A percentile compares a stretch with the other conserved stretches of the same genome.
phyloP scores from a whole-genome alignment of 352 stramenopile species.

The Globisporangium iwayamae region DNA sequence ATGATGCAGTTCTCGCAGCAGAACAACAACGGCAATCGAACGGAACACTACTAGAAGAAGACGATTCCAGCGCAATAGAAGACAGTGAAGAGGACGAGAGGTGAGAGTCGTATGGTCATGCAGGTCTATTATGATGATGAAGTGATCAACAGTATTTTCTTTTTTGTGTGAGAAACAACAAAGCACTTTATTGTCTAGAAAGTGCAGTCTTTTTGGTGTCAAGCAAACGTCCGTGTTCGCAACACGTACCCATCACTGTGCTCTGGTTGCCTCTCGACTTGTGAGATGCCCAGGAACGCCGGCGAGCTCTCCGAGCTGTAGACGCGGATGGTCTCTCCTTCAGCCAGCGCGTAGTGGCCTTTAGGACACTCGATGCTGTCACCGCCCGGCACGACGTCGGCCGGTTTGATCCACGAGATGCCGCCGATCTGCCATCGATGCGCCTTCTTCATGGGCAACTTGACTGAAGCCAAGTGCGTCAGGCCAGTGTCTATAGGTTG shows the following conservation, averaged over 20 bases:
- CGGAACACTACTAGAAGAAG: constrained; percentile 9
- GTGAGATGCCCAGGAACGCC: constrained; percentile 52
- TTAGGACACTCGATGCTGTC: constrained; percentile 8
- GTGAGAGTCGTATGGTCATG: constrained; percentile 1
- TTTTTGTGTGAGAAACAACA: background rate
- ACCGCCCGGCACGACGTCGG: constrained; percentile 23
- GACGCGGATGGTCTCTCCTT: constrained; percentile 47
- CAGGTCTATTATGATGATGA: constrained; percentile 17
- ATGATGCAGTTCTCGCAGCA: constrained; percentile 61
- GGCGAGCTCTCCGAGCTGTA: constrained; percentile 30
- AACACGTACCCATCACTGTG: constrained; percentile 39
- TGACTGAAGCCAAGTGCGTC: constrained; percentile 45
- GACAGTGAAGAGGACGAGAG: background rate
- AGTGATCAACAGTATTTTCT: constrained; percentile 22
- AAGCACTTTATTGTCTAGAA: background rate
- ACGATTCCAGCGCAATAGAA: background rate
- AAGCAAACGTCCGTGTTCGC: constrained; percentile 66
- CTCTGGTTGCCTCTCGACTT: constrained; percentile 34
- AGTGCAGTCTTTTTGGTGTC: constrained; percentile 4
- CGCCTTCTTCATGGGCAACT: constrained; percentile 25
- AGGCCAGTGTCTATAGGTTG: constrained; percentile 59
- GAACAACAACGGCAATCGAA: constrained; percentile 18
- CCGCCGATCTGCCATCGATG: constrained; percentile 51
- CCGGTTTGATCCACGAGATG: constrained; percentile 27
- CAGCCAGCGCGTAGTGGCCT: constrained; percentile 19